These are phyloP conservation scores for Tricholoma hemisulphureum DNA, from an alignment of 768 basidiomycete species.

Conservation along the genomic window DNA sequence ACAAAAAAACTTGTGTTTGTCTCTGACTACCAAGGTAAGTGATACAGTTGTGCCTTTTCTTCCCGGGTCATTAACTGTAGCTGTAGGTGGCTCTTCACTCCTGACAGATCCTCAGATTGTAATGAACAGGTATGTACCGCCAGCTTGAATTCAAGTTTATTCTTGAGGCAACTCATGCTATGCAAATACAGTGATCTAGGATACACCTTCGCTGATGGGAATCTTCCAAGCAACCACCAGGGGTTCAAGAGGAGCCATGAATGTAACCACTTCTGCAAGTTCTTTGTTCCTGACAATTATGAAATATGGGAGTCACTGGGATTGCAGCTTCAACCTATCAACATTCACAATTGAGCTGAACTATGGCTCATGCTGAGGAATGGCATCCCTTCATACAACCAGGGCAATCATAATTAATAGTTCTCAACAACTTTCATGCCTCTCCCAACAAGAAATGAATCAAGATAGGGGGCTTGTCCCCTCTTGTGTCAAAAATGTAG, in stretches of 20 bases:
- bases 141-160: neutral
- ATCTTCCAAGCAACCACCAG: slow-evolving; percentile 3
- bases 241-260: slow-evolving; percentile 7
- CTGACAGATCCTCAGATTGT: no score
- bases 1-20: slow-evolving; percentile 20
- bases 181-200: slow-evolving; percentile 7
- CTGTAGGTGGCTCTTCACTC: slow-evolving; percentile 33
- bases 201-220: slow-evolving; percentile 11
- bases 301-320: slow-evolving; percentile 8
- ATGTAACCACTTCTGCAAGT: slow-evolving; percentile 16
- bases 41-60: slow-evolving; percentile 14
- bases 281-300: slow-evolving; percentile 12
- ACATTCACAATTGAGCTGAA: no score
- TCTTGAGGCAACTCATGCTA: no score
- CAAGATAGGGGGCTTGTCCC: no score
- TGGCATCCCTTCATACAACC: no score
- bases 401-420: no score
- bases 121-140: neutral
- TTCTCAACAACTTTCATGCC: no score
- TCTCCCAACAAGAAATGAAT: no score
- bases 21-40: slow-evolving; percentile 27
- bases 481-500: no score
- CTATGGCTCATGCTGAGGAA: no score
- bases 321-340: neutral
- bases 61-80: slow-evolving; percentile 34